Evolutionary conservation across 345 rosid genomes (phyloP).

Genomic region (Camelina laxa): DNA sequence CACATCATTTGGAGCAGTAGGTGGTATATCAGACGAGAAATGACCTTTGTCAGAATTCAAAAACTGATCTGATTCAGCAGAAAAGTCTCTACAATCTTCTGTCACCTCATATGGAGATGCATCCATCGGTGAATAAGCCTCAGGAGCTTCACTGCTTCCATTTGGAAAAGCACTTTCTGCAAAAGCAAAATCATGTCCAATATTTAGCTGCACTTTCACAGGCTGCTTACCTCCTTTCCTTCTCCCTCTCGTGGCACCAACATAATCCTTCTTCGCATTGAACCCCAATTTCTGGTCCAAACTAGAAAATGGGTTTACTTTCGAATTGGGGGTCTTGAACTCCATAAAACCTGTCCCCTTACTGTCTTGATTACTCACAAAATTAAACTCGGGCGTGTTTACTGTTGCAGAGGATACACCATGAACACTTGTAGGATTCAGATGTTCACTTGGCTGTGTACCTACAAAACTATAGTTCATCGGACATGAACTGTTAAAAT

Average conservation of each 20-base stretch:
- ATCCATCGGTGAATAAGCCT: constrained; percentile 87
- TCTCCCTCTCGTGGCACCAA: constrained; percentile 51
- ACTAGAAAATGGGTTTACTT: constrained; percentile 52
- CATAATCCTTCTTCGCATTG: constrained; percentile 59
- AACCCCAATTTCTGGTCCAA: constrained; percentile 60
- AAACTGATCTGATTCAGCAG: constrained; percentile 68
- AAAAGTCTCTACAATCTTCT: constrained; percentile 53
- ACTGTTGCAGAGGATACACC: constrained; percentile 40
- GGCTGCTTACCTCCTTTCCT: constrained; percentile 66
- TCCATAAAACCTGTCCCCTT: constrained; percentile 48
- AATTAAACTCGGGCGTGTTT: constrained; percentile 44
- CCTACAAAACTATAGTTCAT: constrained; percentile 46
- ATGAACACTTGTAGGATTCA: constrained; percentile 43
- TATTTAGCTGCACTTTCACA: constrained; percentile 55
- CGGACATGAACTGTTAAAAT: constrained; percentile 38
- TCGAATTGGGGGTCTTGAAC: constrained; percentile 61
- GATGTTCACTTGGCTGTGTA: constrained; percentile 41
- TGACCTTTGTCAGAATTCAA: constrained; percentile 44
- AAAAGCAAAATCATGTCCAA: constrained; percentile 61
- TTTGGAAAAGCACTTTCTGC: constrained; percentile 44
- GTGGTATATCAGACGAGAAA: constrained; percentile 47
- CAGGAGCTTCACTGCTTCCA: constrained; percentile 62
- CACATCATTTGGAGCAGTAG: constrained; percentile 46
- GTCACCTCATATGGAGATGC: constrained; percentile 70
- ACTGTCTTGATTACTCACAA: constrained; percentile 47